Conservation (phyloP, 73 alveolate species). For the Stentor roeselii region DNA sequence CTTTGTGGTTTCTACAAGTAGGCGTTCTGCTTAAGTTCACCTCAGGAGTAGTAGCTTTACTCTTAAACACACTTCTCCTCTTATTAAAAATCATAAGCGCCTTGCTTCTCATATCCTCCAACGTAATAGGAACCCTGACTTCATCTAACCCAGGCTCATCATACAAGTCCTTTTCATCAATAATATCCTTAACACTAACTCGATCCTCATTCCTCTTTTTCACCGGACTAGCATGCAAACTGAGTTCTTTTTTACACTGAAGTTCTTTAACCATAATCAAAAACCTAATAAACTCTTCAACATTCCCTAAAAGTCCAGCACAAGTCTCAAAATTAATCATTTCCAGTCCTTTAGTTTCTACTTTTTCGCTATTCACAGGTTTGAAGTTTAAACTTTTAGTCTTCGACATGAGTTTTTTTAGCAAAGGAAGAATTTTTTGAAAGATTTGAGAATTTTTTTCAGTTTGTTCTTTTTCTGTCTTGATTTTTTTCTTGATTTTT, state of each 20-base stretch:
- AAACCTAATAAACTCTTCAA: not conserved
- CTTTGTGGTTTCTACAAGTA: not conserved
- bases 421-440: not conserved
- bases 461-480: not conserved
- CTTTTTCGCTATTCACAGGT: not conserved
- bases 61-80: not conserved
- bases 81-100: not conserved
- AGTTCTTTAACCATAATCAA: not conserved
- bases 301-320: not conserved
- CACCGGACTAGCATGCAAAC: not conserved
- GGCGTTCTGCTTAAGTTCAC: not conserved
- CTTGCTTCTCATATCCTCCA: not conserved
- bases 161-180: not conserved
- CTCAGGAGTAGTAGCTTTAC: not conserved
- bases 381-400: no score
- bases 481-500: not conserved
- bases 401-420: not conserved
- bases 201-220: no score
- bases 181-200: no score
- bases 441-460: not conserved
- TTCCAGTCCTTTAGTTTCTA: not conserved
- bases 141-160: constrained; percentile 4
- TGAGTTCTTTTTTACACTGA: no score
- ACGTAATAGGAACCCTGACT: not conserved
- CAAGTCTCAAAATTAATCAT: not conserved